Percentiles rank a stretch among this genome's conserved stretches.
Conservation (phyloP, 2,329 filamentous ascomycete species). For the Trichoderma atrobrunneum region DNA sequence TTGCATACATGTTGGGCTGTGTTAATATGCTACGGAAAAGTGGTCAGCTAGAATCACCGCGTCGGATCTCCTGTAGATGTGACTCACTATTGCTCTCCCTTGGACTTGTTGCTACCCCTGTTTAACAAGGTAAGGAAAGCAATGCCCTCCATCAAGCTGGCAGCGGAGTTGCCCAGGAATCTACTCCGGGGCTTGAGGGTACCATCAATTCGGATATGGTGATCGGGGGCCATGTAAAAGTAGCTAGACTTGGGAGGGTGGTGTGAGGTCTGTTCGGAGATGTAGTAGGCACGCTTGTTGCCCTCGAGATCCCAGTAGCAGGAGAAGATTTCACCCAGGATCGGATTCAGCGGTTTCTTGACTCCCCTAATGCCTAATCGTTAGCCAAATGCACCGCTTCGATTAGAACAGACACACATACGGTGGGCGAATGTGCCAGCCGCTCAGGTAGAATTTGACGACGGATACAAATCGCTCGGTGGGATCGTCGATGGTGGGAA, state of each 20-base stretch:
- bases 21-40: slow-evolving; percentile 68
- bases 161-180: slow-evolving; percentile 94
- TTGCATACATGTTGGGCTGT: slow-evolving; percentile 98
- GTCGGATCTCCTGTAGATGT: not conserved
- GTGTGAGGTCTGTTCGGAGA: slow-evolving; percentile 95
- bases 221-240: slow-evolving; percentile 95
- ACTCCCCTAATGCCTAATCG: slow-evolving; percentile 64
- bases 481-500: slow-evolving; percentile 84
- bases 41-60: slow-evolving; percentile 14
- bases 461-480: slow-evolving; percentile 88
- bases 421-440: slow-evolving; percentile 98
- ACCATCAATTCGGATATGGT: slow-evolving; percentile 92
- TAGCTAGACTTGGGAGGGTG: slow-evolving; percentile 98
- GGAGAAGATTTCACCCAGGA: slow-evolving; percentile 90
- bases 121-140: slow-evolving; percentile 83
- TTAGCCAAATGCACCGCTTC: slow-evolving; percentile 25
- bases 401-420: slow-evolving; percentile 46
- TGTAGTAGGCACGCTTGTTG: slow-evolving; percentile 85
- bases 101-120: slow-evolving; percentile 60
- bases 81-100: slow-evolving; percentile 83
- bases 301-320: slow-evolving; percentile 94
- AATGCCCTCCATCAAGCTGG: slow-evolving; percentile 96
- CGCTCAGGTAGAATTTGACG: slow-evolving; percentile 96
- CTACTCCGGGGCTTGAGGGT: slow-evolving; percentile 92
- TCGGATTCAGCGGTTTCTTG: slow-evolving; percentile 96